Evolutionary conservation across 1,284 basidiomycete species (phyloP), one percentile per base, ranked within the genome.

Genomic region (Ganoderma multipileum): DNA sequence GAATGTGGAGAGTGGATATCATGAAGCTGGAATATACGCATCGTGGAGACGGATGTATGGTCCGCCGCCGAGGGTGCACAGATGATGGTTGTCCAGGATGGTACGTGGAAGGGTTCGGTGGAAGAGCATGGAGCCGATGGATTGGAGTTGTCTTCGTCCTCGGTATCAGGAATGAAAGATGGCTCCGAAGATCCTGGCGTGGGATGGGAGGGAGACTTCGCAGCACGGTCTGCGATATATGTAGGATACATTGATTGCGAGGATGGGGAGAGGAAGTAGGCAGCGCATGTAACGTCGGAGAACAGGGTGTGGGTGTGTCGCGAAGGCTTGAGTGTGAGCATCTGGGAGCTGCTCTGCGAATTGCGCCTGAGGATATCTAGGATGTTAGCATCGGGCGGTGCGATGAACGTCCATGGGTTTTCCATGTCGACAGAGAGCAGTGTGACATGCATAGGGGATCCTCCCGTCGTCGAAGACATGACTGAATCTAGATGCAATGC

Each of bases 1-100:
- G 85, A 84, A 28, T 79, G 77, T 2, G 80, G 72, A 8, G 84
- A 85, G 66, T 79, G 81, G 36, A 78, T 77, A 42, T 82, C 82
- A 72, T 88, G 81, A 26, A 92, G 81, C n/a, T 91, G 82, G 77
- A 91, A 87, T 41, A 92, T 79, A 59, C 89, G 85, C 52, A 90
- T 81, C 80, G 89, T 89, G 1, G 84, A 79, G 59, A 85, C 81
- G 0, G 84, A 77, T 16, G 82, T 82, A 36, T 82, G 75, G 39
- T 86, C 80, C 0, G 81, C 74, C 30, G 71, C 63, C 3, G 80
- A 75, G 50, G 90, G 85, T 0, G 86, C 80, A 55, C 85, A 85
- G 55, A 92, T 79, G 52, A 93, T 83, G 18, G 86, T 83, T 2
- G 86, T 84, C 57, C 87, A 87, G 14, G 65, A 61, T 2, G 65